Base-by-base conservation (phyloP, 2,329 filamentous ascomycete species). In the Scedosporium dehoogii region DNA sequence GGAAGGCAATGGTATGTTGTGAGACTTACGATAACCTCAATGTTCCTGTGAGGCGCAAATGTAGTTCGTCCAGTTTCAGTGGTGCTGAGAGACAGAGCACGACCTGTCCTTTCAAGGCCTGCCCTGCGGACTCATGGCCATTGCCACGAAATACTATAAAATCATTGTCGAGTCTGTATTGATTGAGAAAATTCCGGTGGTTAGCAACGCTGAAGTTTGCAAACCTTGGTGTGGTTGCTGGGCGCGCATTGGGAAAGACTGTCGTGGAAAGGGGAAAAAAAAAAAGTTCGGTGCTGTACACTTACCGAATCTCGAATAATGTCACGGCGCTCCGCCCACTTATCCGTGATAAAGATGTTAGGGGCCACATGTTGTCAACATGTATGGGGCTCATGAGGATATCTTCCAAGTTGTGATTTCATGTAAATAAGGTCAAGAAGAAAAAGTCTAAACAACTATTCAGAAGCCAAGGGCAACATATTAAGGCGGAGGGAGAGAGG, bases 141-240 rank as follows among this genome's bases (percentile, higher is more conserved):
- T 78, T 82, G 64, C 90, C 90, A 61, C 90, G 86, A 66, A 94
- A 88, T 33, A 93, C 86, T 64, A 93, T 84, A 63, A 92, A 89
- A 69, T 91, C 87, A 69, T 88, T 87, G 60, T 92, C 88, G 64
- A 92, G 82, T 60, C 90, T 92, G 69, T 18, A 4, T 38, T 38
- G 33, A 38, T 38, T 38, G 46, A 51, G 60, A 66, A 33, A 21
- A 63, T 46, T 38, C 33, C 27, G 21, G 14, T n/a, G 44, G 44
- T 59, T 59, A 59, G 38, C 44, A 59, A 33, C 10, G 29, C 53
- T 12, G 18, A 41, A n/a, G 29, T 18, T 29, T 16, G 18, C 18
- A 33, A 33, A 33, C 6, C 29, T 6, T 33, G 7, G 29, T 33
- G 18, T 55, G 2, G 21, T 23, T 27, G 51, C 12, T 27, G 23